Percentiles rank a stretch among this genome's conserved stretches.
Conservation (phyloP, 2,329 filamentous ascomycete species). For the Bipolaris bicolor region DNA sequence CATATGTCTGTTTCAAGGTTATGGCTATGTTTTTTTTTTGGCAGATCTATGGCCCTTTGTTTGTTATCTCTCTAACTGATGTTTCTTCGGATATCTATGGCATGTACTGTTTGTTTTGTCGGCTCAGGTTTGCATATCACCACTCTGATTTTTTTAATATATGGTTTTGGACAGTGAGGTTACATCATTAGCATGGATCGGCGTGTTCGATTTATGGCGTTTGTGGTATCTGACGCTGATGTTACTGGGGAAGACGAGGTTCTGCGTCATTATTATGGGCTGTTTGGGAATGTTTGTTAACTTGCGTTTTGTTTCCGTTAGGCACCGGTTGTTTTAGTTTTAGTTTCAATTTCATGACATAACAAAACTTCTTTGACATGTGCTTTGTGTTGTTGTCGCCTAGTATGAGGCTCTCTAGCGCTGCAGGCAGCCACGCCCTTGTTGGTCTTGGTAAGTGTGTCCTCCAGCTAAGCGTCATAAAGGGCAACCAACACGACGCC, state of each 20-base stretch:
- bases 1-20: neutral
- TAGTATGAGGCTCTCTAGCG: neutral
- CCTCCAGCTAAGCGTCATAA: neutral
- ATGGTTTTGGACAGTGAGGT: slow-evolving; percentile 8
- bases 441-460: too few species aligned
- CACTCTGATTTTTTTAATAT: slow-evolving; percentile 18
- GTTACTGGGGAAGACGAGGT: slow-evolving; percentile 7
- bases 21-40: neutral
- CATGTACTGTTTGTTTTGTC: slow-evolving; percentile 13
- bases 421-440: neutral
- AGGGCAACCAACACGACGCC: neutral
- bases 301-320: neutral
- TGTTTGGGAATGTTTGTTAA: neutral
- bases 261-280: slow-evolving; percentile 1
- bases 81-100: slow-evolving; percentile 8
- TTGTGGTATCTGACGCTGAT: slow-evolving; percentile 9
- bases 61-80: neutral
- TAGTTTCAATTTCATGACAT: slow-evolving; percentile 10
- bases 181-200: slow-evolving; percentile 13
- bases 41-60: neutral
- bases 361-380: neutral
- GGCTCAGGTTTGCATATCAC: slow-evolving; percentile 18
- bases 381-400: neutral
- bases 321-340: neutral
- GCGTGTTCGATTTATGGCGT: slow-evolving; percentile 19